Evolutionary conservation across 164 flowering plant species (phyloP).

Genomic region (Santalum album): DNA sequence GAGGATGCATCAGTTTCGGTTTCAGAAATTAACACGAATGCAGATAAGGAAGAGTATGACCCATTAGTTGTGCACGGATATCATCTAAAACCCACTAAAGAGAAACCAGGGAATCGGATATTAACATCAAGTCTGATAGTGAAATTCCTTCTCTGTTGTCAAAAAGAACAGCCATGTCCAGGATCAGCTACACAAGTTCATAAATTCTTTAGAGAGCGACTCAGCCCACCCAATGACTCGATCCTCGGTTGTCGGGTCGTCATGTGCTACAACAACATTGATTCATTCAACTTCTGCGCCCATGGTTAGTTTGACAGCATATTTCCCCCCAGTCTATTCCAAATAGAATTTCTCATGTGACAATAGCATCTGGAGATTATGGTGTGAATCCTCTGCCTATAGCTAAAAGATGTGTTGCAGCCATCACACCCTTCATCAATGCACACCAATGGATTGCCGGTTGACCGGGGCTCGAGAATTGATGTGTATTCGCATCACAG

Average conservation of each 20-base stretch:
- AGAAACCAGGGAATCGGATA: slow-evolving; percentile 26
- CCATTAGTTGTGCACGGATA: slow-evolving; percentile 14
- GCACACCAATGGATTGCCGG: slow-evolving; percentile 13
- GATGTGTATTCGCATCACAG: too few relatives aligned
- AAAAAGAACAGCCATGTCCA: slow-evolving; percentile 29
- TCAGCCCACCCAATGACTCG: slow-evolving; percentile 45
- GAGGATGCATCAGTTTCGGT: slow-evolving; percentile 28
- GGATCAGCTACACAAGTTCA: slow-evolving; percentile 40
- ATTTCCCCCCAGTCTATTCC: slow-evolving; percentile 30
- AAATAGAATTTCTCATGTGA: slow-evolving; percentile 24
- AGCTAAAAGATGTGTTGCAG: slow-evolving; percentile 18
- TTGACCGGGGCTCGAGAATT: too few relatives aligned
- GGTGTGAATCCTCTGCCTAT: slow-evolving; percentile 22
- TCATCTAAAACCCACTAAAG: slow-evolving; percentile 18
- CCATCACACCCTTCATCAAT: slow-evolving; percentile 23
- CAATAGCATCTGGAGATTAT: slow-evolving; percentile 30
- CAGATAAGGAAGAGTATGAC: slow-evolving; percentile 20
- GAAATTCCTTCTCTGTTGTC: slow-evolving; percentile 32
- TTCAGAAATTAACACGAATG: slow-evolving; percentile 26
- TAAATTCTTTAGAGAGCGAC: slow-evolving; percentile 40
- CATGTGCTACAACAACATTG: slow-evolving; percentile 63
- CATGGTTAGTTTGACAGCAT: slow-evolving; percentile 49
- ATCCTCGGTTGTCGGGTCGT: slow-evolving; percentile 52
- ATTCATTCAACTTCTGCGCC: slow-evolving; percentile 73
- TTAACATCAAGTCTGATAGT: slow-evolving; percentile 28